phyloP scores from a whole-genome alignment of 129 eudicot genomes.

The Glebionis coronaria region DNA sequence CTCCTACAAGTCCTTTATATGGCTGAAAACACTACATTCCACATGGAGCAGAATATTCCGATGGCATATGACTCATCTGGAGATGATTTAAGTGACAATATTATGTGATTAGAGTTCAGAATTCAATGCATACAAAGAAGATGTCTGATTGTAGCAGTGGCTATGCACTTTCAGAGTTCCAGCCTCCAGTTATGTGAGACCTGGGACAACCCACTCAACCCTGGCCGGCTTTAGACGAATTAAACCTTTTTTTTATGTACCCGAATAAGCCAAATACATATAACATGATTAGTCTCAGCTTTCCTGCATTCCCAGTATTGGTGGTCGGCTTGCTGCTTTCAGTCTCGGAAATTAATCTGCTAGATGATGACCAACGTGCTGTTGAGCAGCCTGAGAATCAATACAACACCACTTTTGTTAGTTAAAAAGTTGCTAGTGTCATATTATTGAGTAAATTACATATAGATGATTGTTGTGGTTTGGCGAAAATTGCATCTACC shows the following conservation, averaged over 20 bases:
- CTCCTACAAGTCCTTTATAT: not conserved
- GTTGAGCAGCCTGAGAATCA: slow-evolving; percentile 9
- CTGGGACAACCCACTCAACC: no score
- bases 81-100: slow-evolving; percentile 2
- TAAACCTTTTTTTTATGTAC: slow-evolving; percentile 40
- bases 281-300: slow-evolving; percentile 33
- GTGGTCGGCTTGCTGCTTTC: no score
- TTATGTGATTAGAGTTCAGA: slow-evolving; percentile 9
- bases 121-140: slow-evolving; percentile 1
- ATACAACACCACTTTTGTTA: not conserved
- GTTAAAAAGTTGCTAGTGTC: not conserved
- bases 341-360: slow-evolving; percentile 28
- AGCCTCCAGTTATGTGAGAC: slow-evolving; percentile 1
- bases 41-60: slow-evolving; percentile 23
- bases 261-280: slow-evolving; percentile 53
- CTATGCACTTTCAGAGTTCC: slow-evolving; percentile 16
- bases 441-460: no score
- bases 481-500: no score
- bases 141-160: not conserved
- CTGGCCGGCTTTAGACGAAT: no score
- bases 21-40: slow-evolving; percentile 6
- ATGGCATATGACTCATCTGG: slow-evolving; percentile 22
- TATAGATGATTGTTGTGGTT: no score
- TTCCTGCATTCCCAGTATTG: slow-evolving; percentile 30
- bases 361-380: slow-evolving; percentile 11